Conservation (phyloP, 768 basidiomycete species). For the Suillus bovinus region DNA sequence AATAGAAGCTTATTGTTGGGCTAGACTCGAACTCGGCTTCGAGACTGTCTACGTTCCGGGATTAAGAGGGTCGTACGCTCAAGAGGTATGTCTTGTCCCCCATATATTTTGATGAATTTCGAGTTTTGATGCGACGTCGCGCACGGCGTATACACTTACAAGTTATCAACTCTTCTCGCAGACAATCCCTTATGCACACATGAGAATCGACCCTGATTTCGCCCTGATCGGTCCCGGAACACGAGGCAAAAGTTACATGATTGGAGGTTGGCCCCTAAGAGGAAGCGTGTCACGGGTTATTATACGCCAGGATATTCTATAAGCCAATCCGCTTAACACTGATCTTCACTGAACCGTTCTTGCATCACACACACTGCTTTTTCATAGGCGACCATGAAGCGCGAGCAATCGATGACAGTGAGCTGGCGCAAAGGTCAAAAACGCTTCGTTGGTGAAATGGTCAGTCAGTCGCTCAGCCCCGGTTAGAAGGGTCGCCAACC, state of each 20-base stretch:
- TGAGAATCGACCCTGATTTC: not conserved
- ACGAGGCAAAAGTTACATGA: not conserved
- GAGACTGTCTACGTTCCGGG: too few species aligned
- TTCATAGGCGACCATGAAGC: too few species aligned
- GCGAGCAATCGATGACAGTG: too few species aligned
- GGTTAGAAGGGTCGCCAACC: not conserved
- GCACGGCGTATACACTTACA: too few species aligned
- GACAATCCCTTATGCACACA: too few species aligned
- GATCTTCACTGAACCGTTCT: too few species aligned
- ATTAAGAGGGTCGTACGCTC: not conserved
- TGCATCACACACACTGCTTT: too few species aligned
- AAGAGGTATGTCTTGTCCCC: not conserved
- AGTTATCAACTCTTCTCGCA: not conserved
- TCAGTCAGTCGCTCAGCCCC: not conserved
- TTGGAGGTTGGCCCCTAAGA: too few species aligned
- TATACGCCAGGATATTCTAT: not conserved
- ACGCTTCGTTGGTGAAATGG: not conserved
- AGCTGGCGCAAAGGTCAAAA: too few species aligned
- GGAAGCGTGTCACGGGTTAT: not conserved
- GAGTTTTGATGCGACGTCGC: too few species aligned
- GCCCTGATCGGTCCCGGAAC: not conserved
- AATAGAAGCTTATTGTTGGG: too few species aligned
- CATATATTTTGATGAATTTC: not conserved
- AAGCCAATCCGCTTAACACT: not conserved
- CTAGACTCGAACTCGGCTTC: too few species aligned